phyloP scores from a whole-genome alignment of 306 rosid genomes.

The Prunus fruticosa region DNA sequence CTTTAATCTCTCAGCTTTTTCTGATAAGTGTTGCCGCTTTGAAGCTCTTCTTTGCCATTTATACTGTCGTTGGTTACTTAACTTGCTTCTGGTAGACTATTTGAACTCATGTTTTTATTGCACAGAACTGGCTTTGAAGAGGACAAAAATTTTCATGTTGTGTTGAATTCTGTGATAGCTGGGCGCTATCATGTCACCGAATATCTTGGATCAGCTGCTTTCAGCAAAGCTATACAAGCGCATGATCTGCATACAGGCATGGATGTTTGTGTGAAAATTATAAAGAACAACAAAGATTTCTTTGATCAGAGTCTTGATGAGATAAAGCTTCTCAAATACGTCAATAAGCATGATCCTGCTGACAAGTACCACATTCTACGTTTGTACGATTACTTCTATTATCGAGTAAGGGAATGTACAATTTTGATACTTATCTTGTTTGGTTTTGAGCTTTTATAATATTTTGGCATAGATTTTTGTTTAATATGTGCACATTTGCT shows the following conservation, averaged over 20 bases:
- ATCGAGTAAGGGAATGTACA: conserved; percentile 65
- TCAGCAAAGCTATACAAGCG: conserved; percentile 99
- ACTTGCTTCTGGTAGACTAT: conserved; percentile 26
- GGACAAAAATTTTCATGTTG: conserved; percentile 98
- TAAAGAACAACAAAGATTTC: conserved; percentile 99
- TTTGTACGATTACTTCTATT: conserved; percentile 93
- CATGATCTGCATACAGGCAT: conserved; percentile 96
- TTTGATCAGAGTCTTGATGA: conserved; percentile 99
- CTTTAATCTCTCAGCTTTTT: background rate
- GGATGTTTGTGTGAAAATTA: conserved; percentile 97
- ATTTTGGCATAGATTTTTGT: background rate
- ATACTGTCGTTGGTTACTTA: background rate
- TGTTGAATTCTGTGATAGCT: conserved; percentile 88
- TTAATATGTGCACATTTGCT: background rate
- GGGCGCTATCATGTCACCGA: conserved; percentile 99
- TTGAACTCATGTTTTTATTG: conserved; percentile 40
- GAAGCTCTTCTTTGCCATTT: background rate
- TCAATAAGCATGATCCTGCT: conserved; percentile 93
- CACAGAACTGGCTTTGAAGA: conserved; percentile 98
- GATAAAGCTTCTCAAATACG: conserved; percentile 97
- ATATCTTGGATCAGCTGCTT: conserved; percentile 98
- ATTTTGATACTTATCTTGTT: conserved; percentile 1
- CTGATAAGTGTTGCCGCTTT: background rate
- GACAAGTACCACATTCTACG: conserved; percentile 96
- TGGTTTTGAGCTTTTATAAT: conserved; percentile 4